Base-by-base conservation (phyloP, 495 filamentous ascomycete species). In the Xylaria palmicola region DNA sequence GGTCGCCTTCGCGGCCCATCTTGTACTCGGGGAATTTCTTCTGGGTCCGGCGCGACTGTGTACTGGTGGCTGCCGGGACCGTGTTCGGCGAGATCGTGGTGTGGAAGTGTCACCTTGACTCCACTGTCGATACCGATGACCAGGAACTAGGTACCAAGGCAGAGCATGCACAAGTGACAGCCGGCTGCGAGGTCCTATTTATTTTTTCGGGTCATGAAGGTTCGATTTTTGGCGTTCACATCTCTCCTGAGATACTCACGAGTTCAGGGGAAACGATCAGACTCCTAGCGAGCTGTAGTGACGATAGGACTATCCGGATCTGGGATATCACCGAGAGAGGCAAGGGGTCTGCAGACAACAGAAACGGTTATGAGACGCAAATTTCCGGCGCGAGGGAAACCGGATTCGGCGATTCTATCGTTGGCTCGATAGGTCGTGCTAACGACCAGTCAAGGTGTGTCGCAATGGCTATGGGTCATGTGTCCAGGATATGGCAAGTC, bases 81-180 rank as follows among this genome's bases (percentile, higher is more conserved):
- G 92, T 91, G 0, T 97, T 96, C 72, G 94, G 94, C 1, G 92
- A 98, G 71, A 88, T 97, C 27, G 77, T 97, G 12, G 82, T 97
- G 3, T 98, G 93, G 93, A 93, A 88, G 59, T 90, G 85, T 64
- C 73, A 78, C 41, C 63, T 81, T 12, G 4, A 22, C 37, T 27
- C 41, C 5, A 26, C n/a, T 44, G 19, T 17, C 15, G 40, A 48
- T 1, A 36, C n/a, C 0, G n/a, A 54, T 24, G 13, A 8, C 1
- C 24, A 1, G 6, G 19, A 27, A 26, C 27, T 3, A 6, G 10
- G 5, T n/a, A 5, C 10, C 6, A 12, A 10, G 20, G 36, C 22
- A 6, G 41, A 63, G 43, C 15, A 24, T 9, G 30, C 51, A 4
- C 9, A 40, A n/a, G 62, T 62, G 51, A 45, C 17, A 44, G 37